Evolutionary conservation across 2,329 filamentous ascomycete genomes (phyloP), one percentile per base, ranked within the genome.

Genomic region (Mollisia scopiformis): DNA sequence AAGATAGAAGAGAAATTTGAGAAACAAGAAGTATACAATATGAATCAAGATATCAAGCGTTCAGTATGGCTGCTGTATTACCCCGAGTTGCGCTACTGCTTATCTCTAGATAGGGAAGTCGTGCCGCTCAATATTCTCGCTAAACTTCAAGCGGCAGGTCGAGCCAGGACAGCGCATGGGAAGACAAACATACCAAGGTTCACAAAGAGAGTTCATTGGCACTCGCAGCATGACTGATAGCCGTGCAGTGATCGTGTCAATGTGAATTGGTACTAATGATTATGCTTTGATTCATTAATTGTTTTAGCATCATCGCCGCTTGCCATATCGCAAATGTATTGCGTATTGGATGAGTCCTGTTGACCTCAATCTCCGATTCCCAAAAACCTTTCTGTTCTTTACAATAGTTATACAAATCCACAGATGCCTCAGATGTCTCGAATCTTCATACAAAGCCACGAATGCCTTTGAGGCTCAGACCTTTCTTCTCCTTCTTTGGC

Each of bases 401-500:
- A 46, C 23, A 46, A 46, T 46, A 46, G n/a, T n/a, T n/a, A n/a
- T n/a, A n/a, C n/a, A n/a, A n/a, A n/a, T n/a, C n/a, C n/a, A n/a
- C n/a, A n/a, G n/a, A n/a, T n/a, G n/a, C n/a, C n/a, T n/a, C n/a
- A n/a, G n/a, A n/a, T n/a, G n/a, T n/a, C n/a, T n/a, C 41, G 31
- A 46, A 25, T 14, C 43, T 14, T 49, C 43, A 49, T 25, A 14
- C 27, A 49, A 61, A 57, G 11, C 49, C 46, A 30, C 53, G 28
- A 21, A 61, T 61, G 28, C 59, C 59, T 13, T 39, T 54, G 11
- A 54, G 54, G 1, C 49, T 50, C 6, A 28, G 28, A 54, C 16
- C n/a, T 33, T 61, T 57, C 59, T 61, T 61, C 4, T 61, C 31
- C n/a, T 61, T 57, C 41, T 55, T 61, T 11, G 28, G n/a, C 19